Percentiles rank a stretch among this genome's conserved stretches.
Evolutionary conservation across 2,329 filamentous ascomycete species (phyloP).

Genomic region (Diaporthe australafricana): DNA sequence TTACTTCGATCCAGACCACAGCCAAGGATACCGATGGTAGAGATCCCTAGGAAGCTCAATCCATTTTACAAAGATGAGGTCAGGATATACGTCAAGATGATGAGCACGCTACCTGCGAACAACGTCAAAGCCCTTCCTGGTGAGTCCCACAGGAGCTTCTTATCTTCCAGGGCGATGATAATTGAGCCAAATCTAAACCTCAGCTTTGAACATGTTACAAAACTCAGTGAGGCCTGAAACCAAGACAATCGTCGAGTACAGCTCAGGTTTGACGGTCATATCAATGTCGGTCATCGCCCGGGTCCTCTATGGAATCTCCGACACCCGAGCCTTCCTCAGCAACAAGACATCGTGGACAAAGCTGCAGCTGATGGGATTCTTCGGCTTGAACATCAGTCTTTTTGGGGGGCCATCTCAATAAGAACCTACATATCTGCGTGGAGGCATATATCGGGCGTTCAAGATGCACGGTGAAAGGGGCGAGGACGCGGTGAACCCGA

Average conservation of each 20-base stretch:
- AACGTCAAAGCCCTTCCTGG: conserved; percentile 1
- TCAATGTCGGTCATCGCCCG: conserved; percentile 9
- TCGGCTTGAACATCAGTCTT: background rate
- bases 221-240: background rate
- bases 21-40: background rate
- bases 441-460: background rate
- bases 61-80: conserved; percentile 1
- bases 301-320: background rate
- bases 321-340: background rate
- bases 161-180: rapidly evolving
- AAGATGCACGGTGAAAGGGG: background rate
- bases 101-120: conserved; percentile 1
- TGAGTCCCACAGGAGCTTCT: background rate
- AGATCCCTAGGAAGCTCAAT: conserved; percentile 1
- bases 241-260: conserved; percentile 7
- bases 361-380: conserved; percentile 9
- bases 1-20: background rate
- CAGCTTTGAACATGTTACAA: conserved; percentile 9
- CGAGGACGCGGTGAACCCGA: background rate
- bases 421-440: background rate
- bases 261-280: background rate
- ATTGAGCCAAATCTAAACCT: background rate
- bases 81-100: conserved; percentile 15
- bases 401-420: background rate
- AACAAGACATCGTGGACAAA: background rate